phyloP scores from a whole-genome alignment of 2,329 filamentous ascomycete species.

The Plenodomus biglobosus region DNA sequence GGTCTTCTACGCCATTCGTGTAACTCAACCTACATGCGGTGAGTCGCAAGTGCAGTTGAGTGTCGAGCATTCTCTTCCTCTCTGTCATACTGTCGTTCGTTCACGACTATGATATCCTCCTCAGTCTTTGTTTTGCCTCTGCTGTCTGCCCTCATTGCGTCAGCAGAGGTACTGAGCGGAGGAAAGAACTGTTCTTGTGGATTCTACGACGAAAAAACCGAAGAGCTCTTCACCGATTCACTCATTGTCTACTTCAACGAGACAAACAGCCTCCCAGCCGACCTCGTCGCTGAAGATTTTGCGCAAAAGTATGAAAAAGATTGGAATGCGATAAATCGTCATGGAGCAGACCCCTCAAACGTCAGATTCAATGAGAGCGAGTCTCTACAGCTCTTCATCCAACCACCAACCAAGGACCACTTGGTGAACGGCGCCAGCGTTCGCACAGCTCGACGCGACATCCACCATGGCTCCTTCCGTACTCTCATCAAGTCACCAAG shows the following conservation, averaged over 20 bases:
- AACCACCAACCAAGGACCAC: conserved; percentile 40
- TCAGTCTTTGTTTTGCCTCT: conserved; percentile 15
- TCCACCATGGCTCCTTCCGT: conserved; percentile 53
- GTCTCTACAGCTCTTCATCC: conserved; percentile 42
- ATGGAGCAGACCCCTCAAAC: conserved; percentile 48
- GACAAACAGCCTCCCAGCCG: conserved; percentile 39
- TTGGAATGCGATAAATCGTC: conserved; percentile 50
- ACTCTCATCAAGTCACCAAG: conserved; percentile 47
- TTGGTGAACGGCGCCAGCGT: conserved; percentile 50
- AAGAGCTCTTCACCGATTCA: conserved; percentile 50
- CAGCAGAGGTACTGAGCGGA: conserved; percentile 2
- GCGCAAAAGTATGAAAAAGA: conserved; percentile 50
- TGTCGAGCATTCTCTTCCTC: conserved; percentile 1
- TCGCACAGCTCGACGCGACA: conserved; percentile 49
- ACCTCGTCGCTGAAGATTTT: conserved; percentile 47
- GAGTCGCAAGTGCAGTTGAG: background rate
- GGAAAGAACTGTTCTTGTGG: conserved; percentile 50
- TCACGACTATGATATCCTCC: conserved; percentile 14
- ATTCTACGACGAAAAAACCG: conserved; percentile 46
- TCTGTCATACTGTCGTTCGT: conserved; percentile 11
- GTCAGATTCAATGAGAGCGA: conserved; percentile 39
- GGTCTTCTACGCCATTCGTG: conserved; percentile 1
- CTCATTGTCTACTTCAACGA: conserved; percentile 57
- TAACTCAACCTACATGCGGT: background rate
- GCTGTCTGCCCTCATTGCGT: conserved; percentile 13